A percentile compares a stretch with the other conserved stretches of the same genome.
These are phyloP conservation scores for Solanum megistacrolobum DNA, from an alignment of 257 asterid species.

Conservation along the genomic window DNA sequence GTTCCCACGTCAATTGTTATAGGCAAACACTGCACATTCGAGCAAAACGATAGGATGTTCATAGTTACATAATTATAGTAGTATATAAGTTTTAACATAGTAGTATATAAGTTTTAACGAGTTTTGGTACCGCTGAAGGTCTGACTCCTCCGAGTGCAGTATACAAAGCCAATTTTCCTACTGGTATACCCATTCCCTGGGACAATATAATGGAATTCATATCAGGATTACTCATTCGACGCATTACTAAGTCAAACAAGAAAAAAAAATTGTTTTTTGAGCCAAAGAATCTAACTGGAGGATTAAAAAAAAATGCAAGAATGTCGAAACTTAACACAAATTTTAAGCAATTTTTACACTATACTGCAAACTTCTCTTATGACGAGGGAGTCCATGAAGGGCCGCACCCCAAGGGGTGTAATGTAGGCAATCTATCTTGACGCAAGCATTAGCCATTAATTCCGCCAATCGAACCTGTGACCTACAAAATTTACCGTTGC, in stretches of 20 bases:
- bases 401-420: neutral
- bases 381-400: neutral
- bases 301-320: neutral
- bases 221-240: neutral
- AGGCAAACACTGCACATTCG: slow-evolving; percentile 60
- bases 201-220: slow-evolving; percentile 5
- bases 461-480: neutral
- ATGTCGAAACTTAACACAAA: neutral
- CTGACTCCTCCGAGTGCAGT: slow-evolving; percentile 93
- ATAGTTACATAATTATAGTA: neutral
- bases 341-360: neutral
- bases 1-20: slow-evolving; percentile 92
- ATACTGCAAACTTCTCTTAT: neutral
- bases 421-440: neutral
- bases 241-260: neutral
- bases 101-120: neutral
- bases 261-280: neutral
- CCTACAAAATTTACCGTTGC: neutral
- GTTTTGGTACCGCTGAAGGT: slow-evolving; percentile 69
- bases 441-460: neutral
- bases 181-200: slow-evolving; percentile 98
- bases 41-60: neutral
- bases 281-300: neutral
- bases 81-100: neutral
- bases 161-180: slow-evolving; percentile 84